Conservation (phyloP, 768 basidiomycete genomes). For the Leccinellum albellum region DNA sequence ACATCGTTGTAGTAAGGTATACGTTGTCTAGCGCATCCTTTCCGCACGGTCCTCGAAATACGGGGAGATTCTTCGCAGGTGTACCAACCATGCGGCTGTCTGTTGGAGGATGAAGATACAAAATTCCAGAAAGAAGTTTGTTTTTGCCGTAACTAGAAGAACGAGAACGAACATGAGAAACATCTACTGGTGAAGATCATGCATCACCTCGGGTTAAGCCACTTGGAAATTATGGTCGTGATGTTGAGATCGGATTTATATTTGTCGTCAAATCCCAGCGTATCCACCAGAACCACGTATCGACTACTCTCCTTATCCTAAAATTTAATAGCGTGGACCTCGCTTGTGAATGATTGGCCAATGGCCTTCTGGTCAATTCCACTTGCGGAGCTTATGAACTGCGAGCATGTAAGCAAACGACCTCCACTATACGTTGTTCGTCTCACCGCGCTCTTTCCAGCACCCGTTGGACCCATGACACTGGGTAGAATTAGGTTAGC, state of each 20-base stretch:
- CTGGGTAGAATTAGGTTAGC: neutral
- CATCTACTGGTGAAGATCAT: neutral
- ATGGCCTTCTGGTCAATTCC: neutral
- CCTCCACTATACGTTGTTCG: neutral
- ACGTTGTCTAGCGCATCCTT: constrained; percentile 29
- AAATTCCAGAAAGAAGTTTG: constrained; percentile 29
- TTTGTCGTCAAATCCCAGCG: constrained; percentile 16
- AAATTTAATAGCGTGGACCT: constrained; percentile 7
- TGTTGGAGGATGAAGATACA: constrained; percentile 40
- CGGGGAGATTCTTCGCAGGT: constrained; percentile 30
- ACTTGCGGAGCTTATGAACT: neutral
- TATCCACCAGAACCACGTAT: constrained; percentile 9
- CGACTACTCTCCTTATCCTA: neutral
- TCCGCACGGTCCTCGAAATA: constrained; percentile 31
- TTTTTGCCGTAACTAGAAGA: constrained; percentile 4
- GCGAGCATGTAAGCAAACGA: neutral
- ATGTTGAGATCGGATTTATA: constrained; percentile 10
- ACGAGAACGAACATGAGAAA: neutral
- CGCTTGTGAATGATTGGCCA: constrained; percentile 12
- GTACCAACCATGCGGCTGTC: constrained; percentile 36
- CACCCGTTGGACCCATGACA: neutral
- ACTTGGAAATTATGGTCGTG: constrained; percentile 9
- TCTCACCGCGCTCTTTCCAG: neutral
- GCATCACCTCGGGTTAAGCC: constrained; percentile 12
- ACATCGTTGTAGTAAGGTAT: constrained; percentile 28